Base-by-base conservation (phyloP, 306 rosid genomes). In the Benincasa hispida region DNA sequence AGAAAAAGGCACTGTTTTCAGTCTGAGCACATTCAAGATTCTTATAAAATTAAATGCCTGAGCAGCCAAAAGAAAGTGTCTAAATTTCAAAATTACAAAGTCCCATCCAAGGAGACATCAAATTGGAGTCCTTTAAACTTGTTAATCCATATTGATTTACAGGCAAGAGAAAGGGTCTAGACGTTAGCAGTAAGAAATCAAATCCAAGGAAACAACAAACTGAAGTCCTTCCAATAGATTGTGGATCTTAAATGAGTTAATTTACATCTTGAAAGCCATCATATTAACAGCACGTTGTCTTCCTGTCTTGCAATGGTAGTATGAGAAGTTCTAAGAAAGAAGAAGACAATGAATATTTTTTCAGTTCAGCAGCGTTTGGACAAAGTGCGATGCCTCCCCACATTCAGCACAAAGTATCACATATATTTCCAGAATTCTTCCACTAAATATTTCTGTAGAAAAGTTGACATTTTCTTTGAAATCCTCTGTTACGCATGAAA, bases 401-500 rank as follows among this genome's bases (percentile, higher is more conserved):
- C 47, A 65, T 18, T 35, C 72, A 65, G 27, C 70, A 63, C 70
- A 66, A 62, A 63, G 48, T 63, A 63, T n/a, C n/a, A n/a, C n/a
- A n/a, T 66, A 3, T 53, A 66, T n/a, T 27, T 66, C 53, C 53
- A 10, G 9, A 39, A 66, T 37, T 53, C 10, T 66, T 66, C 73
- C 19, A 3, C 45, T 66, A 10, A 35, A 10, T 39, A 66, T 66
- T 30, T 35, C 51, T 21, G 27, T 21, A 47, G 21, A 39, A 65
- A 37, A 34, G 48, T 35, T 17, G 6, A 60, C 35, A 60, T 60
- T 30, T 6, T 19, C 19, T n/a, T 35, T 22, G 2, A 65, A 65
- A 19, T 65, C 50, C 30, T 19, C 53, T 0, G 45, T 3, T 35
- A 19, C 5, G 25, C 72, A 50, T 37, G 25, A 65, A 35, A 37